Conservation (phyloP, 177 flowering plant species). For the Telopea speciosissima region DNA sequence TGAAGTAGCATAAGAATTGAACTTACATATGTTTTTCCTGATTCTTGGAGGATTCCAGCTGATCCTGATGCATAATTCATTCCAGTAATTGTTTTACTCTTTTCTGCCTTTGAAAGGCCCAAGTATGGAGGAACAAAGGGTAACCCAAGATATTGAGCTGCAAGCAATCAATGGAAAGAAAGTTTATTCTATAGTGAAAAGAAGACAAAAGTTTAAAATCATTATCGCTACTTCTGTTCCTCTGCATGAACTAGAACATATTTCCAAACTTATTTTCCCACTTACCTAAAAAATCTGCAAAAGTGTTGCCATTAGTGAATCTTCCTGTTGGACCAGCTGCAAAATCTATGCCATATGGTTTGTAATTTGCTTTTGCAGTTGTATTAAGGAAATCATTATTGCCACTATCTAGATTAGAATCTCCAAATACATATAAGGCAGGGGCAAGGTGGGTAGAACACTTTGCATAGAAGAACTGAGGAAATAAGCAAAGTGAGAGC, state of each 20-base stretch:
- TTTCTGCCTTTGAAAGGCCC: background rate
- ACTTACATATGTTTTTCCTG: conserved; percentile 12
- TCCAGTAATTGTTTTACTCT: background rate
- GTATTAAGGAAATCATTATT: conserved; percentile 50
- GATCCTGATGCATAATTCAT: conserved; percentile 9
- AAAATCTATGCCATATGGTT: conserved; percentile 47
- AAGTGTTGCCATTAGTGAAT: conserved; percentile 48
- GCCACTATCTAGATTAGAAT: conserved; percentile 52
- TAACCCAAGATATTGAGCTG: conserved; percentile 37
- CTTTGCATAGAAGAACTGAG: no score
- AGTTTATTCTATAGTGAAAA: background rate
- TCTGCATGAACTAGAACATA: no score
- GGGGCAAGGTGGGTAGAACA: conserved; percentile 25
- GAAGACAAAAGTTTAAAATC: background rate
- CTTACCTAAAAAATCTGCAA: conserved; percentile 47
- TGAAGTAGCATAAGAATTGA: no score
- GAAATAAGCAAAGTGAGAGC: no score
- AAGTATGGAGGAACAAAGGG: conserved; percentile 13
- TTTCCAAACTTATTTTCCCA: no score
- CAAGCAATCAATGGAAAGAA: background rate
- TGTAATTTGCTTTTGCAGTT: conserved; percentile 31
- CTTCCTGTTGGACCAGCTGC: conserved; percentile 42
- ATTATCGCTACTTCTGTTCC: no score
- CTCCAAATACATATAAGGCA: conserved; percentile 55
- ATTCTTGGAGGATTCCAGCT: conserved; percentile 5